Conservation (phyloP, 192 early-diverging fungal species). For the Gonapodya prolifera region DNA sequence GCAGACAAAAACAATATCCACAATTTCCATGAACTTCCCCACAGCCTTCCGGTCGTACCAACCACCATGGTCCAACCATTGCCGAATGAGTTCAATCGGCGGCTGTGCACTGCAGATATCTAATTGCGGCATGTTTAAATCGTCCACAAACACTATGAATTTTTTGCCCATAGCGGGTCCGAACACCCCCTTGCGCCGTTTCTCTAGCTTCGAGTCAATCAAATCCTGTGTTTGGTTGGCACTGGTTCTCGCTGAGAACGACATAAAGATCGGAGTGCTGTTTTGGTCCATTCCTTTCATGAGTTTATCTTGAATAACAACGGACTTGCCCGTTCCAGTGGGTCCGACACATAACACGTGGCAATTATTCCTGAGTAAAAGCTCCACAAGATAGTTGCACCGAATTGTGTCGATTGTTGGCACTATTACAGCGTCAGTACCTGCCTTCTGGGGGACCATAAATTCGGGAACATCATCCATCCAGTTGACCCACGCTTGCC, state of each 20-base stretch:
- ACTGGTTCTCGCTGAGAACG: slow-evolving; percentile 43
- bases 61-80: slow-evolving; percentile 52
- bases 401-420: slow-evolving; percentile 43
- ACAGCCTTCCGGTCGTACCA: slow-evolving; percentile 31
- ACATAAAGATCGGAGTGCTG: slow-evolving; percentile 36
- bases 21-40: slow-evolving; percentile 19
- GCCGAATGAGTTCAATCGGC: slow-evolving; percentile 43
- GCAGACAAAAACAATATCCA: slow-evolving; percentile 43
- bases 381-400: slow-evolving; percentile 32
- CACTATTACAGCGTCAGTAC: slow-evolving; percentile 42
- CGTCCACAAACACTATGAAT: slow-evolving; percentile 43
- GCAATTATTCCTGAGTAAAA: slow-evolving; percentile 30
- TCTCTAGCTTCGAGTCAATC: slow-evolving; percentile 48
- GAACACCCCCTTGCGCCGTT: slow-evolving; percentile 42
- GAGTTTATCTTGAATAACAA: slow-evolving; percentile 38
- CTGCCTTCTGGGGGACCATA: slow-evolving; percentile 34
- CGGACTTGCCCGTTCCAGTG: slow-evolving; percentile 46
- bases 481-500: slow-evolving; percentile 32
- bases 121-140: slow-evolving; percentile 47
- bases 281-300: slow-evolving; percentile 30
- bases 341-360: slow-evolving; percentile 44
- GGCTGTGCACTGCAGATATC: slow-evolving; percentile 46
- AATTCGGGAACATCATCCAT: slow-evolving; percentile 28
- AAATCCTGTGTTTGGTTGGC: slow-evolving; percentile 50
- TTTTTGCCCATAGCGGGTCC: slow-evolving; percentile 40